phyloP scores from a whole-genome alignment of 176 grass and related monocot species.

The Bothriochloa decipiens region DNA sequence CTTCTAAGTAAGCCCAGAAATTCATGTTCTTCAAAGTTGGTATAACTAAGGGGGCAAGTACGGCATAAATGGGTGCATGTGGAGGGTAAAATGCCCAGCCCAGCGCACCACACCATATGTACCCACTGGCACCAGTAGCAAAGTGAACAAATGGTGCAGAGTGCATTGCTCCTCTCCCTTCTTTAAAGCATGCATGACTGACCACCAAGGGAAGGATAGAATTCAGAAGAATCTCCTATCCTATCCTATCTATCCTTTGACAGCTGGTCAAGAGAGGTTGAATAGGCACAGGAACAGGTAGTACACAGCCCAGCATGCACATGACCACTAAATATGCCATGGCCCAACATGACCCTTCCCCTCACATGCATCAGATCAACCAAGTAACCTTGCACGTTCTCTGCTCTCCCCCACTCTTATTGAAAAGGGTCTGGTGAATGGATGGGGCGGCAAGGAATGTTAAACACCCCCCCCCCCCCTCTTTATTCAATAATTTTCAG shows the following conservation, averaged over 20 bases:
- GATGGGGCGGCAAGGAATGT: slow-evolving; percentile 28
- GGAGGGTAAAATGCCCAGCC: slow-evolving; percentile 42
- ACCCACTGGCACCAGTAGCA: slow-evolving; percentile 13
- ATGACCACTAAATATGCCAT: slow-evolving; percentile 46
- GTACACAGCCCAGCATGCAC: slow-evolving; percentile 39
- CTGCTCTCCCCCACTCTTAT: slow-evolving; percentile 14
- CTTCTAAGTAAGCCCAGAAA: too few species aligned
- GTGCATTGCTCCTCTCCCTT: not conserved
- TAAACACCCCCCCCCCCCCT: not conserved
- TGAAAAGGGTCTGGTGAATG: slow-evolving; percentile 18
- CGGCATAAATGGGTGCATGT: slow-evolving; percentile 45
- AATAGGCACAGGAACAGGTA: slow-evolving; percentile 7
- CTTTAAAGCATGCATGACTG: slow-evolving; percentile 10
- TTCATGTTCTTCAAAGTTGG: slow-evolving; percentile 18
- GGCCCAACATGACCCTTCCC: slow-evolving; percentile 31
- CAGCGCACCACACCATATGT: slow-evolving; percentile 9
- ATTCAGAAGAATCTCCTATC: not conserved
- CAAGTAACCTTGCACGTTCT: not conserved
- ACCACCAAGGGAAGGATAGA: not conserved
- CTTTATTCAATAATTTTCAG: not conserved
- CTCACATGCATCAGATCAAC: slow-evolving; percentile 41
- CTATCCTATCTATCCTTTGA: not conserved
- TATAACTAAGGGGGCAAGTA: slow-evolving; percentile 34
- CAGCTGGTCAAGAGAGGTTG: slow-evolving; percentile 16
- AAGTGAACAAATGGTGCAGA: slow-evolving; percentile 5